Evolutionary conservation across 2,329 filamentous ascomycete genomes (phyloP), one percentile per base, ranked within the genome.

Genomic region (Colletotrichum lindemuthianum): DNA sequence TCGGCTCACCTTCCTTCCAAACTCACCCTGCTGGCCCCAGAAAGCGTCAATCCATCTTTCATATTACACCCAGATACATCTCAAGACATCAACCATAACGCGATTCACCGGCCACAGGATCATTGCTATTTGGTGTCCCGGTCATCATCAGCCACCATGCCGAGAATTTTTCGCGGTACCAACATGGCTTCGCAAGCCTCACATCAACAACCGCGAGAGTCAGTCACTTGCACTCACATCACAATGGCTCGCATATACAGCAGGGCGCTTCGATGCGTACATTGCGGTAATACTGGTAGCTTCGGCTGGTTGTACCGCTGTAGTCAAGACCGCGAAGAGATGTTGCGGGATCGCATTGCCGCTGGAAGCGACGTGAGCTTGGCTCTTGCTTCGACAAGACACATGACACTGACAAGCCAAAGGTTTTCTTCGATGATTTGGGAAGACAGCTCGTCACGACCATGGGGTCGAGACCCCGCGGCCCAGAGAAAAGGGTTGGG

Each of bases 281-380:
- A 81, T 32, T 96, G 92, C 70, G 78, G 78, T 43, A 77, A 78
- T 44, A 74, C 75, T 1, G 85, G 89, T 0, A 76, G 81, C 13
- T 81, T 89, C 57, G 90, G 91, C 33, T 96, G 90, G 86, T 77
- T 96, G 24, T 96, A 92, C 74, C 81, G 84, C 64, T 96, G 92
- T 75, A 85, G 83, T 11, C 86, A 92, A 72, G 91, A 93, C 70
- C 79, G 78, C 10, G 81, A 86, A 36, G 72, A 71, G 24, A 65
- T 73, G 63, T 72, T 69, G 24, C 69, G 73, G 48, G 76, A 79
- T 52, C 69, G 77, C 50, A 73, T 75, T 8, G 32, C 34, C 37
- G 49, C 73, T 76, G 32, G 77, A 77, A 57, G 54, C 43, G 70
- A 59, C 67, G 72, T 64, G 68, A 71, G 65, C 55, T 59, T 41